Base-by-base conservation (phyloP, 176 grass and related monocot species). In the Ampelocalamus luodianensis region DNA sequence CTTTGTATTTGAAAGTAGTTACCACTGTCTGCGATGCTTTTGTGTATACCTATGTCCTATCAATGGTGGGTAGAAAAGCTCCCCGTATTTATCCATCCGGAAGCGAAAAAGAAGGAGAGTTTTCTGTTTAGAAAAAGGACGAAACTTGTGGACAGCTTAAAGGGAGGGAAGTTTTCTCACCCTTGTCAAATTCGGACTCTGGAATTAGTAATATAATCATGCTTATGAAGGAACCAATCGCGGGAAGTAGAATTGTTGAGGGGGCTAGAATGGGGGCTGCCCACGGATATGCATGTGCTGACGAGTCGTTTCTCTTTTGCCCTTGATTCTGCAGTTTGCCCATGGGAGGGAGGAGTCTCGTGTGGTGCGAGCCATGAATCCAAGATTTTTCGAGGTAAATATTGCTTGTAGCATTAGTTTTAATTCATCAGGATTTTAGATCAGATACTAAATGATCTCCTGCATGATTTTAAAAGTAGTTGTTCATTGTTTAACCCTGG, bases 241-340 rank as follows among this genome's bases (percentile, higher is more conserved):
- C 4, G 22, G 48, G 32, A 68, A 46, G 17, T 83, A 48, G 63
- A 66, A 29, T 27, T 71, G 16, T 66, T 5, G 32, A 79, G 66
- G 40, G 14, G 37, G 38, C 16, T 84, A 8, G 61, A 17, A 50
- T 79, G 77, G 55, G 55, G 76, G 4, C 38, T 74, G 13, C 56
- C 26, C 36, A 65, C 15, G 71, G 53, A 22, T 85, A 49, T 75
- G 82, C 60, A 27, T 79, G 48, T 46, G 58, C 43, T 86, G 17
- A 77, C 49, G 24, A 79, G 49, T 26, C 16, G 17, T 86, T 76
- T 77, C 65, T 72, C 37, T 40, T 80, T 86, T 78, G 7, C 48
- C 24, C 76, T 72, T 24, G 45, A 87, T 79, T 86, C 54, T 86
- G 77, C 80, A 84, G 86, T 81, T 87, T 93, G 29, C 48, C 40